Percentiles rank a stretch among this genome's conserved stretches.
phyloP scores from a whole-genome alignment of 139 green algal species.

The Picochlorum costavermella region DNA sequence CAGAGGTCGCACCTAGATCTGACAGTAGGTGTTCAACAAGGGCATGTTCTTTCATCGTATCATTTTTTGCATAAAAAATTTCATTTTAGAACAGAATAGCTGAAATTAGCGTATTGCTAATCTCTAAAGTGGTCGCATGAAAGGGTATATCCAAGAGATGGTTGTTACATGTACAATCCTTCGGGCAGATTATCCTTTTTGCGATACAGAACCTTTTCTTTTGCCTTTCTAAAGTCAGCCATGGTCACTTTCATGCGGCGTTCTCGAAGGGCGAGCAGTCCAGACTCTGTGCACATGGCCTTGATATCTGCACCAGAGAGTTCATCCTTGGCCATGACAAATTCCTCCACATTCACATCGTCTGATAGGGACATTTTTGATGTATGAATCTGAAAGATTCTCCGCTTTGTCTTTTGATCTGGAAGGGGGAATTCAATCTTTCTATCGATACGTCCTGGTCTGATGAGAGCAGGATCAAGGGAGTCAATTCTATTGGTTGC shows the following conservation, averaged over 20 bases:
- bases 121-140: no score
- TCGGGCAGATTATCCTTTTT: slow-evolving; percentile 98
- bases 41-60: slow-evolving; percentile 9
- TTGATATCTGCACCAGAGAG: slow-evolving; percentile 97
- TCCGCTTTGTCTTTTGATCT: slow-evolving; percentile 95
- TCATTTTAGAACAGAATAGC: no score
- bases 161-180: slow-evolving; percentile 88
- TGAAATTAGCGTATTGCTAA: no score
- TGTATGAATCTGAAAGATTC: slow-evolving; percentile 94
- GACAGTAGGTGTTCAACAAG: slow-evolving; percentile 16
- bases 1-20: slow-evolving; percentile 10
- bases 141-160: no score
- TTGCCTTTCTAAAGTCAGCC: slow-evolving; percentile 78
- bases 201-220: slow-evolving; percentile 96
- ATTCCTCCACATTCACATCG: slow-evolving; percentile 98
- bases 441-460: slow-evolving; percentile 84
- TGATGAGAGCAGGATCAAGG: slow-evolving; percentile 93
- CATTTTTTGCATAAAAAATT: background rate
- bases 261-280: slow-evolving; percentile 92
- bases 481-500: slow-evolving; percentile 97
- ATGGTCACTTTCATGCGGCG: slow-evolving; percentile 89
- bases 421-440: slow-evolving; percentile 99
- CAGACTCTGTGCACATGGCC: slow-evolving; percentile 97
- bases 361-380: slow-evolving; percentile 82
- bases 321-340: slow-evolving; percentile 84